Base-by-base conservation (phyloP, 2,329 filamentous ascomycete genomes). In the Aspergillus chevalieri region DNA sequence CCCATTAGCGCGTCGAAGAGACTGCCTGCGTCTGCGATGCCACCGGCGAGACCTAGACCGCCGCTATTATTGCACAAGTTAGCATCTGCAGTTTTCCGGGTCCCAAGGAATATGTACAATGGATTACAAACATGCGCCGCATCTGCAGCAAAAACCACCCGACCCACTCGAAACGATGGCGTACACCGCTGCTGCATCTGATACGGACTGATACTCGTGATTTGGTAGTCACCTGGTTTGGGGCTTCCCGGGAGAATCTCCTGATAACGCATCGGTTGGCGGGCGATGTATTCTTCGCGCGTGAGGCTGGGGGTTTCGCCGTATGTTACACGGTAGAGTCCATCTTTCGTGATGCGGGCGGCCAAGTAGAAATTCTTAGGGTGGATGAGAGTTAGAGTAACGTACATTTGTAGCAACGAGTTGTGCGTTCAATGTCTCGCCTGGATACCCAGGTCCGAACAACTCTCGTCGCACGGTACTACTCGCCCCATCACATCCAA, bases 301-400 rank as follows among this genome's bases (percentile, higher is more conserved):
- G 74, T 76, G 10, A 85, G 70, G 2, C 75, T 77, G 0, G 74
- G 69, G 0, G 66, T 67, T 55, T 85, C 83, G 47, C 80, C 81
- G 57, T 85, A 85, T 0, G 82, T 82, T 33, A 85, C 78, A 12
- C 82, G 77, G 69, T 82, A 85, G 8, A 85, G 65, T 0, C 80
- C 80, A 47, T 84, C 80, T 2, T 66, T 68, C 1, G 76, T 80
- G 53, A 85, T 79, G 39, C 73, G 76, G 2, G 82, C 81, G 2
- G 79, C 80, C 80, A 85, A 82, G 68, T 80, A 72, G 64, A 79
- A 84, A 57, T 85, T 73, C 19, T 80, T 76, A 0, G 81, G 81
- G 54, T 85, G 75, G 28, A 84, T 73, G 54, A 83, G 39, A 15
- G 47, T 43, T 46, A 12, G 8, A 4, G 14, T 26, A 22, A 59